Conservation (phyloP, 345 rosid genomes). For the Eucalyptus caleyi region DNA sequence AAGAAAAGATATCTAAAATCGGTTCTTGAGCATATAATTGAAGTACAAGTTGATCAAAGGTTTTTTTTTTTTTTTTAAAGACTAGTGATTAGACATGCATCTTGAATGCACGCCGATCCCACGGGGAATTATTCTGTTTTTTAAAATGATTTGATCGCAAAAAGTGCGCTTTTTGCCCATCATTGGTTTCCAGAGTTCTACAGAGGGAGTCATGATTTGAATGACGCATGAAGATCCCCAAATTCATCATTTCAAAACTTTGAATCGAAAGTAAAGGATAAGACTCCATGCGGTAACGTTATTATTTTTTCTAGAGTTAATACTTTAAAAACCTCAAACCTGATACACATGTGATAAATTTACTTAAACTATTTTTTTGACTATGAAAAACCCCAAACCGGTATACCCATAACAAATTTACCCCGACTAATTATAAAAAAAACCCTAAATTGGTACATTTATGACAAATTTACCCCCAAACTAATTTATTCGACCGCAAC, state of each 20-base stretch:
- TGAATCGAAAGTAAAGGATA: neutral
- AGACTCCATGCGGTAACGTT: no score
- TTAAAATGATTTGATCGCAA: neutral
- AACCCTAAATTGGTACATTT: no score
- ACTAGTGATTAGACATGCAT: neutral
- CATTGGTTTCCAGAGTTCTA: neutral
- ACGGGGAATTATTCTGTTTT: neutral
- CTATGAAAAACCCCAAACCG: no score
- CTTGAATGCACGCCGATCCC: neutral
- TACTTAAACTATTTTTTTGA: no score
- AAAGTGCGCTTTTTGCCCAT: neutral
- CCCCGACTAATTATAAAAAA: no score
- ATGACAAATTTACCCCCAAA: no score
- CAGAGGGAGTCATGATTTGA: neutral
- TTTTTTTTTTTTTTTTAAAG: accelerated
- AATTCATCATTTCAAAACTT: neutral
- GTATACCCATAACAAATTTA: no score
- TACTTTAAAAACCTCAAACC: no score
- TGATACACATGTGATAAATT: no score
- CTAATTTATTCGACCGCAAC: no score
- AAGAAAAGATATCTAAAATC: neutral
- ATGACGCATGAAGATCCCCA: neutral
- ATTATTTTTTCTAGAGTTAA: no score
- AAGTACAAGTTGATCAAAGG: neutral
- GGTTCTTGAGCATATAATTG: neutral